Evolutionary conservation across 169 alveolate species (phyloP), one percentile per base, ranked within the genome.

Genomic region (Haemoproteus tartakovskyi): DNA sequence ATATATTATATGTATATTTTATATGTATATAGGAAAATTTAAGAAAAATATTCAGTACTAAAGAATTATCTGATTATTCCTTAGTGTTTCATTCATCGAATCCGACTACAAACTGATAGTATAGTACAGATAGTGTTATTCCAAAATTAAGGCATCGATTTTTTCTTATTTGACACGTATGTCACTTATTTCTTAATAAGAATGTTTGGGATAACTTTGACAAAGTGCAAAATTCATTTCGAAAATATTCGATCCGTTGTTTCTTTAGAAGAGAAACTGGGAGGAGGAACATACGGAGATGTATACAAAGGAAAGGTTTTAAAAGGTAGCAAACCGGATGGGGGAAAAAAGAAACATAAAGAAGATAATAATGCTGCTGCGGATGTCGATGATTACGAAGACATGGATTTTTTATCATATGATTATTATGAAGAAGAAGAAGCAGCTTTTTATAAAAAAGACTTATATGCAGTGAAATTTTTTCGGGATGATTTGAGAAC

Each of bases 271-370:
- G 93, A 86, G 21, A 88, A 86, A 22, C 85, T 94, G 47, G 97
- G 97, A 5, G 92, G 96, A 3, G 97, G 97, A 5, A 91, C 97
- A 2, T 94, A 92, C 61, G 97, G 96, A 29, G 97, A 94, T 62
- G 96, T 94, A 18, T 94, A 91, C 79, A 70, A 90, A 50, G 97
- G 86, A 16, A 46, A 80, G 21, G 79, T 57, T 0, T 33, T 62
- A 9, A 67, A 51, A 12, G 33, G 48, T 21, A 70, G 38, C 5
- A 86, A 60, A n/a, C n/a, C n/a, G n/a, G n/a, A n/a, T n/a, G n/a
- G n/a, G n/a, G n/a, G n/a, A n/a, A n/a, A n/a, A n/a, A n/a, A n/a
- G n/a, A n/a, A n/a, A n/a, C n/a, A n/a, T n/a, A n/a, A n/a, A n/a
- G n/a, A n/a, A n/a, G n/a, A n/a, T n/a, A n/a, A n/a, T n/a, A n/a